Evolutionary conservation across 2,329 filamentous ascomycete species (phyloP), one percentile per base, ranked within the genome.

Genomic region (Cercospora beticola): DNA sequence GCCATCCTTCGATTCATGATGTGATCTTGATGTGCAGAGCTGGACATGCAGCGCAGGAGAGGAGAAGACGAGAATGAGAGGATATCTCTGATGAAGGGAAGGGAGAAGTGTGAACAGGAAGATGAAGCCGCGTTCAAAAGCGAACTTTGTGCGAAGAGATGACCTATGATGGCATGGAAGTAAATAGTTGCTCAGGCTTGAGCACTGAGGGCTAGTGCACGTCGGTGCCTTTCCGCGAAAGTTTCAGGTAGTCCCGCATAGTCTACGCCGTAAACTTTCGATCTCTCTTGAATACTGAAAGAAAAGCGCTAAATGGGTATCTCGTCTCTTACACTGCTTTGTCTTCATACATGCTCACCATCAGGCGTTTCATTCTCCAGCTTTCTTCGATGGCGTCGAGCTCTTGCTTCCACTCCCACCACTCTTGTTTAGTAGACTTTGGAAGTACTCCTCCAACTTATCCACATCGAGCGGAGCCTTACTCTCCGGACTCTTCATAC

Each of bases 401-500:
- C 64, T 65, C 36, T 67, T 68, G 63, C 71, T 72, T 7, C 58
- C 54, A 26, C 75, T 71, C 10, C 75, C 73, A 4, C 79, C 81
- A 30, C 79, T 78, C 71, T 85, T 87, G 75, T 86, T 87, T 77
- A 88, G 84, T 57, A 89, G 79, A 10, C 84, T 84, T 12, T 83
- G 84, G 74, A 89, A 89, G 77, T 89, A 89, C 67, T 83, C 85
- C 61, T 86, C 86, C 68, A 89, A 77, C 33, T 84, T 84, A 77
- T 89, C 86, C 61, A 87, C 71, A 43, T 64, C 59, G 8, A 77
- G 75, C 40, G 78, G 86, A 70, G 88, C 85, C n/a, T 81, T 81
- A 76, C 81, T 80, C 4, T 81, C 78, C 3, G 75, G 74, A 31
- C 63, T 57, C 65, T 69, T 69, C 21, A 62, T 52, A 6, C 60